A percentile compares a stretch with the other conserved stretches of the same genome.
phyloP scores from a whole-genome alignment of 1,284 basidiomycete genomes.

The Ceratorhiza oryzae-sativae region DNA sequence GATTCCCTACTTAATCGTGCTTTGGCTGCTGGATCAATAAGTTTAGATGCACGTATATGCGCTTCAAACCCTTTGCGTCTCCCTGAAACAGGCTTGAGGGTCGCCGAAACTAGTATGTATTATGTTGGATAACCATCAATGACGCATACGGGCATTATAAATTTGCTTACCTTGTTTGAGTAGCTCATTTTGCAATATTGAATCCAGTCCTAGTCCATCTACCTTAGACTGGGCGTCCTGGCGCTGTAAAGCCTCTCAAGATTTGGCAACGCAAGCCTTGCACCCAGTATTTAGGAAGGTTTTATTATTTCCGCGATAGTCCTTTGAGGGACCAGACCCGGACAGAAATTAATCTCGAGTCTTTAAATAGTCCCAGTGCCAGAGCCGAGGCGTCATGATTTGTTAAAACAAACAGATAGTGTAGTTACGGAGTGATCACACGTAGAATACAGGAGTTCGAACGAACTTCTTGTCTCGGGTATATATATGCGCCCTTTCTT shows the following conservation, averaged over 20 bases:
- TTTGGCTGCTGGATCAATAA: not conserved
- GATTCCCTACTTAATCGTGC: not conserved
- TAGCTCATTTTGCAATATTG: not conserved
- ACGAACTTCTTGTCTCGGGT: no score
- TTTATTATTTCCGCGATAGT: not conserved
- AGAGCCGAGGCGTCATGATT: not conserved
- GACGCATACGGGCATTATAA: not conserved
- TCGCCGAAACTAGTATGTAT: not conserved
- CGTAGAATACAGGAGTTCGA: no score
- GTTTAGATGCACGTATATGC: not conserved
- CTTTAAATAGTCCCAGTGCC: constrained; percentile 8
- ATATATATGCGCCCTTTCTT: no score
- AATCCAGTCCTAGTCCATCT: not conserved
- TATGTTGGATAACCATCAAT: not conserved
- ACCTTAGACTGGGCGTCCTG: not conserved
- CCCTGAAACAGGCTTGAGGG: not conserved
- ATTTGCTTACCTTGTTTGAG: not conserved
- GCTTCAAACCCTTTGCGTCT: not conserved
- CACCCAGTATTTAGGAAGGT: not conserved
- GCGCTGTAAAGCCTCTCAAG: not conserved
- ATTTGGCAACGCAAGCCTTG: not conserved
- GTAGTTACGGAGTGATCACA: no score
- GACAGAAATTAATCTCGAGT: not conserved
- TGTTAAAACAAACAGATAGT: no score
- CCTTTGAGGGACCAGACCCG: not conserved